Conservation (phyloP, 1,139 yeast species). For the Candida tetrigidarum region DNA sequence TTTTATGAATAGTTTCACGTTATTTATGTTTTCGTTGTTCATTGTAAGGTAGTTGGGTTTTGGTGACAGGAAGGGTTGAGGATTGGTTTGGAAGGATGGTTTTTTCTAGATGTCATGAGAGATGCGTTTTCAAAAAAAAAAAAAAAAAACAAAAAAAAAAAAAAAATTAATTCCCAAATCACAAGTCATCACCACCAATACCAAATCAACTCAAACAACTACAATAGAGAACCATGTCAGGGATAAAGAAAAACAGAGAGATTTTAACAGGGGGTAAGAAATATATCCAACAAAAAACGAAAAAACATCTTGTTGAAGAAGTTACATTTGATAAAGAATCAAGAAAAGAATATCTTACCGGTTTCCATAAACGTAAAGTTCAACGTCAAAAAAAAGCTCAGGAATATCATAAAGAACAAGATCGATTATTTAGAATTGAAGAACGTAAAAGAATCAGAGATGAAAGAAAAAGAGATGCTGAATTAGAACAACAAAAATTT, state of each 20-base stretch:
- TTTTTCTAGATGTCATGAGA: not conserved
- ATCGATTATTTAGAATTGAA: slow-evolving; percentile 70
- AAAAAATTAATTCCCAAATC: not conserved
- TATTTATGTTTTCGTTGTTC: slow-evolving; percentile 46
- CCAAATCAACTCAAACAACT: not conserved
- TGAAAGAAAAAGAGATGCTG: slow-evolving; percentile 60
- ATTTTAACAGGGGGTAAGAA: slow-evolving; percentile 86
- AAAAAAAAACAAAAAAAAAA: not conserved
- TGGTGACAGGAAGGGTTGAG: too few relatives aligned
- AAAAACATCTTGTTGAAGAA: slow-evolving; percentile 73
- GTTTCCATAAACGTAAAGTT: slow-evolving; percentile 92
- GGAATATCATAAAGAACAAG: slow-evolving; percentile 75
- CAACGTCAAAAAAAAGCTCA: slow-evolving; percentile 88
- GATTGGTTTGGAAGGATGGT: too few relatives aligned
- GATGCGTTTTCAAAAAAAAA: not conserved
- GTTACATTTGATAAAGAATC: slow-evolving; percentile 79
- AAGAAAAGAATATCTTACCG: slow-evolving; percentile 83
- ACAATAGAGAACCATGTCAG: slow-evolving; percentile 1
- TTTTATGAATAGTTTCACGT: slow-evolving; percentile 28
- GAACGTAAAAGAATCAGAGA: slow-evolving; percentile 73
- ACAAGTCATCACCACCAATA: not conserved
- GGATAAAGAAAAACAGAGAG: slow-evolving; percentile 64
- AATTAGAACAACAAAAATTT: not conserved
- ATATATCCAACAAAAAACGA: slow-evolving; percentile 69
- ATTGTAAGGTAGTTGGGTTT: not conserved